Percentiles rank a stretch among this genome's conserved stretches.
phyloP scores from a whole-genome alignment of 2,329 filamentous ascomycete genomes.

The Hypocrella siamensis region DNA sequence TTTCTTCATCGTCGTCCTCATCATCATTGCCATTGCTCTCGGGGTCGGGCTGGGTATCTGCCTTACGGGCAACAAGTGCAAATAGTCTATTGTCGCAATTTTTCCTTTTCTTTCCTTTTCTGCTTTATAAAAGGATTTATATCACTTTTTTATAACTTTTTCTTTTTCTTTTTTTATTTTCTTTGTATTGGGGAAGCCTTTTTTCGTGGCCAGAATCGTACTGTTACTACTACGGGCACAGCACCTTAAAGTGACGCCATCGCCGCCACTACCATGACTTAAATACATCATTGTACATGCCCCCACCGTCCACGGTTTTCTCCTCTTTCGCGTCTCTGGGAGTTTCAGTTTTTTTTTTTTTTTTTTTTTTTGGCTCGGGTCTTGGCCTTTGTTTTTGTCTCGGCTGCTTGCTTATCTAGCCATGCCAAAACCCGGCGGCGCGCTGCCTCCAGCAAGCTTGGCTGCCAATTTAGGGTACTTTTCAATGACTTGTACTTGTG shows the following conservation, averaged over 20 bases:
- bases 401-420: too few species aligned
- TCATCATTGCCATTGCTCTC: conserved; percentile 37
- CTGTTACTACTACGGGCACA: too few species aligned
- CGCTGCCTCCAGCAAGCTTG: conserved; percentile 35
- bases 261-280: too few species aligned
- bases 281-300: too few species aligned
- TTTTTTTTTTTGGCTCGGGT: neutral
- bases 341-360: neutral
- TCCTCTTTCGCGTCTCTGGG: too few species aligned
- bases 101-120: neutral
- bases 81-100: neutral
- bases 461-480: conserved; percentile 69
- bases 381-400: neutral
- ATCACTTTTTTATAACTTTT: too few species aligned
- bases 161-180: conserved; percentile 3
- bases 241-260: too few species aligned
- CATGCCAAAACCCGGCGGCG: conserved; percentile 20
- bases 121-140: too few species aligned
- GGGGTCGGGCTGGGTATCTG: conserved; percentile 38
- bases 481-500: conserved; percentile 82
- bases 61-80: conserved; percentile 13
- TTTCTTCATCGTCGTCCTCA: conserved; percentile 42
- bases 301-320: too few species aligned
- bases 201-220: too few species aligned
- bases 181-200: neutral